A percentile compares a stretch with the other conserved stretches of the same genome.
Evolutionary conservation across 306 rosid genomes (phyloP).

Genomic region (Acacia crassicarpa): DNA sequence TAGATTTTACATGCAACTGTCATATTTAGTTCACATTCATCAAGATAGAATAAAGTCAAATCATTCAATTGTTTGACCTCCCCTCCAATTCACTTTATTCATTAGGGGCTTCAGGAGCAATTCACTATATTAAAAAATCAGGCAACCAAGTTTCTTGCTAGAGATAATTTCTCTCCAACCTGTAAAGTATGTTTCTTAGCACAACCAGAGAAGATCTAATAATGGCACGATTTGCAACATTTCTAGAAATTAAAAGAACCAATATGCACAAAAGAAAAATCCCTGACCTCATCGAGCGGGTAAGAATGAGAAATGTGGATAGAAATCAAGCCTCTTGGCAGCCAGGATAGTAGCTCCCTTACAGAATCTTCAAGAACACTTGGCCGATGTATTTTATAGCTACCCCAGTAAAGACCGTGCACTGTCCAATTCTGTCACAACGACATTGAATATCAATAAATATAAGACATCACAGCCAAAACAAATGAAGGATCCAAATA

Average conservation of each 20-base stretch:
- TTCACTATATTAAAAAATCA: background rate
- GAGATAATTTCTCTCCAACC: background rate
- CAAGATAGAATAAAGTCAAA: too few relatives aligned
- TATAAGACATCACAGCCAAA: constrained; percentile 6
- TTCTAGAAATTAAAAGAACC: background rate
- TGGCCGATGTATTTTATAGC: constrained; percentile 76
- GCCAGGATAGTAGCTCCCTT: constrained; percentile 77
- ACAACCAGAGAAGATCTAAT: background rate
- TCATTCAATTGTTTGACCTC: background rate
- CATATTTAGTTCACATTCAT: too few relatives aligned
- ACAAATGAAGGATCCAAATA: background rate
- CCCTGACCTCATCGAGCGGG: constrained; percentile 71
- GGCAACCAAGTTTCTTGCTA: constrained; percentile 1
- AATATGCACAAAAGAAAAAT: background rate
- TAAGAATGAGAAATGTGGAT: constrained; percentile 79
- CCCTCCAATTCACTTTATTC: background rate
- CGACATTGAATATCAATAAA: constrained; percentile 16
- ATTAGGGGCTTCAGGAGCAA: background rate
- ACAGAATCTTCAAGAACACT: constrained; percentile 79
- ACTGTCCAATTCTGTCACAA: constrained; percentile 90
- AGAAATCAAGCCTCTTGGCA: constrained; percentile 70
- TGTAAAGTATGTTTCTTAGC: background rate
- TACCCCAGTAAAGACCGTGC: constrained; percentile 98
- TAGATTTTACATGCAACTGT: too few relatives aligned
- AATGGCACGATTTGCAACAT: background rate